Evolutionary conservation across 2,329 filamentous ascomycete species (phyloP).

Genomic region (Phaeomoniella chlamydospora): DNA sequence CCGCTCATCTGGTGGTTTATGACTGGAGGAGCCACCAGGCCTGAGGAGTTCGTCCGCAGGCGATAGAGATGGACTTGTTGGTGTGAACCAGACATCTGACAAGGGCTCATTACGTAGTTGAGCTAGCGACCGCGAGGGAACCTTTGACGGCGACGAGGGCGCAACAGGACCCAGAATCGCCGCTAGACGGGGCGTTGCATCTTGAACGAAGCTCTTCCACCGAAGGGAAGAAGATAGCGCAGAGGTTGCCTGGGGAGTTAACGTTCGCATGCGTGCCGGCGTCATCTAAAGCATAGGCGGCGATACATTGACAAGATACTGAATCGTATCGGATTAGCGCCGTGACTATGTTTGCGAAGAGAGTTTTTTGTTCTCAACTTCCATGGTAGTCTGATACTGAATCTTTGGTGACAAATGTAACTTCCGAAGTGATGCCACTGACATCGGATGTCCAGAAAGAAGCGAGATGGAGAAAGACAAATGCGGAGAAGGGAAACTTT

Average conservation of each 20-base stretch:
- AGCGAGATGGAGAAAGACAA: too few relatives aligned
- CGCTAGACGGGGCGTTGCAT: background rate
- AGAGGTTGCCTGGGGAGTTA: background rate
- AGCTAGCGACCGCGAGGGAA: slow-evolving; percentile 16
- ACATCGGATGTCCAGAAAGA: too few relatives aligned
- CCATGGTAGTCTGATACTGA: too few relatives aligned
- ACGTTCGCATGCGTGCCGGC: background rate
- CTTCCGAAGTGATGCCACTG: too few relatives aligned
- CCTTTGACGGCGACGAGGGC: too few relatives aligned
- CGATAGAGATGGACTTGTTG: slow-evolving; percentile 7
- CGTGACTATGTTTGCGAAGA: too few relatives aligned
- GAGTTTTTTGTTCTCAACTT: too few relatives aligned
- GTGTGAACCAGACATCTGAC: slow-evolving; percentile 19
- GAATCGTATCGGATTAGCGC: too few relatives aligned
- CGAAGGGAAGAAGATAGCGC: background rate
- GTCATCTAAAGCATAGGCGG: too few relatives aligned
- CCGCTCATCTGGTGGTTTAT: slow-evolving; percentile 41
- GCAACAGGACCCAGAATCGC: background rate
- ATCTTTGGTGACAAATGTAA: too few relatives aligned
- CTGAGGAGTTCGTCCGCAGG: slow-evolving; percentile 11
- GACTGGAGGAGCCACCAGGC: slow-evolving; percentile 11
- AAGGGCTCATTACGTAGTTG: slow-evolving; percentile 21
- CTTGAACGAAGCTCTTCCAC: background rate
- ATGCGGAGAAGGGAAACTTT: too few relatives aligned
- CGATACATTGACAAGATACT: too few relatives aligned